Base-by-base conservation (phyloP, 306 rosid genomes). In the Alnus rubra region DNA sequence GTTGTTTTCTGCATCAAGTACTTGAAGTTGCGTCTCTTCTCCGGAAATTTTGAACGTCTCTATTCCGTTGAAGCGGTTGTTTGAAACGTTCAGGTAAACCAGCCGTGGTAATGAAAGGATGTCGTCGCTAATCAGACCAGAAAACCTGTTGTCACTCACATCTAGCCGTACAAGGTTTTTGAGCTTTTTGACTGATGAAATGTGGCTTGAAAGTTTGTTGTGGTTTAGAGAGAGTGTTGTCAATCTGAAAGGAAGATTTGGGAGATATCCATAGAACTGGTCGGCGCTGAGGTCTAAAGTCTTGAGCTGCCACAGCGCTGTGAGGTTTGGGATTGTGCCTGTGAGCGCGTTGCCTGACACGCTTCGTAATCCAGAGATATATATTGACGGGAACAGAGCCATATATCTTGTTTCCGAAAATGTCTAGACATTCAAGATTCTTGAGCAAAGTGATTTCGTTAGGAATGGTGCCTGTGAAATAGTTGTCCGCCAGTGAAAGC, bases 1-100 rank as follows among this genome's bases (percentile, higher is more conserved):
- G 76, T 86, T 88, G 1, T 75, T 76, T 65, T 79, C 45, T 2
- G 90, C 91, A 37, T 90, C 88, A 42, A 86, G 82, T 76, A 81
- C 77, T 18, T 51, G 58, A 47, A 88, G 89, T 30, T 1, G 37
- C 11, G 81, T 78, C 12, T 72, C 64, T 52, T 74, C 74, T 12
- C 54, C 71, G 7, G 69, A 56, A 64, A 60, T 68, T 5, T 76
- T 62, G 0, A 44, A 19, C 9, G 81, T 35, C n/a, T 86, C 89
- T 39, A 82, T 56, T 31, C 64, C 4, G 7, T 81, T 74, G 44
- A 90, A 82, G 28, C 78, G 74, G 59, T 89, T 89, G 42, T 64
- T 70, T 11, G 91, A 86, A 63, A 82, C 52, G 74, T 87, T 86
- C 33, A 89, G 84, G 7, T 82, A 73, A 72, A 65, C 63, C 35